phyloP scores from a whole-genome alignment of 2,329 filamentous ascomycete species.

The Atkinsonella hypoxylon region DNA sequence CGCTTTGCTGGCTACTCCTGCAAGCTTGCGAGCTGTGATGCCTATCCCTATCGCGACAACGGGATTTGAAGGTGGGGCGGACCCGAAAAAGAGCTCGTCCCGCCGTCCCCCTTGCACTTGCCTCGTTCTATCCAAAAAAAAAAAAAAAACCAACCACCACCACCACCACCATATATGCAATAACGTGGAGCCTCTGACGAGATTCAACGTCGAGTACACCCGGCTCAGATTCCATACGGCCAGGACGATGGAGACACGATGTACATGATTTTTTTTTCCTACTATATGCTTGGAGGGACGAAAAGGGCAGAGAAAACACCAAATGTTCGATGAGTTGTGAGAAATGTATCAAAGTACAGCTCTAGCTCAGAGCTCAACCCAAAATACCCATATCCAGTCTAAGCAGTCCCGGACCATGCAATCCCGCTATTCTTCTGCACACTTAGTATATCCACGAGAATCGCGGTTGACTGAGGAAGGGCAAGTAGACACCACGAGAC shows the following conservation, averaged over 20 bases:
- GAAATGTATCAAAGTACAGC: neutral
- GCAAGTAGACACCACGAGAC: conserved; percentile 4
- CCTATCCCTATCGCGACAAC: conserved; percentile 3
- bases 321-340: neutral
- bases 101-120: neutral
- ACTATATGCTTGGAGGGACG: neutral
- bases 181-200: neutral
- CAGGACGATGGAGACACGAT: no score
- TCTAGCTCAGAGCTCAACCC: neutral
- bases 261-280: no score
- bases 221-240: no score
- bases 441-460: neutral
- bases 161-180: neutral
- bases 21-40: neutral
- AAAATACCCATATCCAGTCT: neutral
- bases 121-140: neutral
- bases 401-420: neutral
- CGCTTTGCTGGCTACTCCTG: conserved; percentile 1
- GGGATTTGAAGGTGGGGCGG: conserved; percentile 4
- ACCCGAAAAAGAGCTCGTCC: neutral
- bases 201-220: no score
- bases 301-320: neutral
- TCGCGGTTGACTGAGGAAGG: neutral
- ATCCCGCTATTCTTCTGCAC: neutral
- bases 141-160: no score